phyloP scores from a whole-genome alignment of 2,329 filamentous ascomycete species.

The Trichoderma sp. region DNA sequence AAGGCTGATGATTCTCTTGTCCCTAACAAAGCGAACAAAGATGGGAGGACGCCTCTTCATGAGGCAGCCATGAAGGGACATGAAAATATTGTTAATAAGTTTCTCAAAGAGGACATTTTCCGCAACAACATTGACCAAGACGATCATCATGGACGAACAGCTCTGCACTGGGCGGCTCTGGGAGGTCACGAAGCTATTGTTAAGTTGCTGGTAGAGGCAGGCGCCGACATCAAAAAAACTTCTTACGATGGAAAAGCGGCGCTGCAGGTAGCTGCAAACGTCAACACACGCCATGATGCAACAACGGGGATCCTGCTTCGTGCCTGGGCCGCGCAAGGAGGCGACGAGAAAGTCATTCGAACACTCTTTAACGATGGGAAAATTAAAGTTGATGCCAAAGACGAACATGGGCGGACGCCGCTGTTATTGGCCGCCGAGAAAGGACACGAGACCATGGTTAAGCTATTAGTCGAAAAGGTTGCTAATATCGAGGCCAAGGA shows the following conservation, averaged over 20 bases:
- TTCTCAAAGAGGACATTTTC: not conserved
- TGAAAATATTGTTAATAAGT: not conserved
- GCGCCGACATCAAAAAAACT: not conserved
- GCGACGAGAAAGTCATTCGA: not conserved
- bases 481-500: too few relatives aligned
- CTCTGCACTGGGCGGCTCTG: not conserved
- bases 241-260: not conserved
- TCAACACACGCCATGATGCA: too few relatives aligned
- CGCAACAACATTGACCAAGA: too few relatives aligned
- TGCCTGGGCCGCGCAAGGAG: not conserved
- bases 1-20: not conserved
- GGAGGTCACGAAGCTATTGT: not conserved
- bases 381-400: not conserved
- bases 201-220: accelerated
- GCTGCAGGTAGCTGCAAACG: not conserved
- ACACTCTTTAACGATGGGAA: not conserved
- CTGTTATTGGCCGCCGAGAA: not conserved
- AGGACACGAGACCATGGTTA: not conserved
- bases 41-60: not conserved
- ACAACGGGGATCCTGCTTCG: not conserved
- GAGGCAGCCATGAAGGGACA: not conserved
- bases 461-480: too few relatives aligned
- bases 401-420: not conserved
- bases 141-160: not conserved
- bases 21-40: not conserved